Conservation (phyloP, 495 filamentous ascomycete genomes). For the Neurospora sp. region DNA sequence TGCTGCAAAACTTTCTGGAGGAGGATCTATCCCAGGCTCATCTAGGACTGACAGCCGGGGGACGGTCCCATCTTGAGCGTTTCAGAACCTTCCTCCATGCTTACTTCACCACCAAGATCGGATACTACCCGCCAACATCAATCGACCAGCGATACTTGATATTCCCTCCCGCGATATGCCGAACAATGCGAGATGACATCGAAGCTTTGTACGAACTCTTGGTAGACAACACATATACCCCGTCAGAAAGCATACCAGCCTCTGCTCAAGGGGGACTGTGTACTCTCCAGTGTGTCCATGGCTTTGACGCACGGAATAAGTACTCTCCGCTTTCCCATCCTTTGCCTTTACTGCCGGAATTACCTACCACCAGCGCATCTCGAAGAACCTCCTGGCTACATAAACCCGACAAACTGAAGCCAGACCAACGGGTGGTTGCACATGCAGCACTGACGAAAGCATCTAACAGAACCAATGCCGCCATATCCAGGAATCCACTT, state of each 20-base stretch:
- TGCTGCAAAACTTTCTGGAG: constrained; percentile 48
- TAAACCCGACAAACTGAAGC: constrained; percentile 20
- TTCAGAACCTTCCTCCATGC: constrained; percentile 51
- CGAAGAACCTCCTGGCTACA: constrained; percentile 22
- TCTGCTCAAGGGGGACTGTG: constrained; percentile 48
- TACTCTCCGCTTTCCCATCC: constrained; percentile 44
- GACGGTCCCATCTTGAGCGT: constrained; percentile 47
- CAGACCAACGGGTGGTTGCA: constrained; percentile 23
- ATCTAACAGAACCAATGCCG: constrained; percentile 23
- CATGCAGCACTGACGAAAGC: constrained; percentile 30
- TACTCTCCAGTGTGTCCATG: constrained; percentile 46
- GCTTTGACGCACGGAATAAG: constrained; percentile 47
- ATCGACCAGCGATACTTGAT: constrained; percentile 20
- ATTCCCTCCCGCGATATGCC: constrained; percentile 43
- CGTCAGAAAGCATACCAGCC: constrained; percentile 26
- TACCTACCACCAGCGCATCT: constrained; percentile 3
- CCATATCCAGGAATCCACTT: constrained; percentile 25
- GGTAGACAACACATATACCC: constrained; percentile 40
- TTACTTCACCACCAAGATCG: constrained; percentile 50
- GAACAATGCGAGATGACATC: constrained; percentile 51
- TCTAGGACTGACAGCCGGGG: constrained; percentile 41
- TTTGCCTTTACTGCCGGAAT: constrained; percentile 47
- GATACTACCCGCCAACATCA: constrained; percentile 51
- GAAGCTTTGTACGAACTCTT: constrained; percentile 51
- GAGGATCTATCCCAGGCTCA: constrained; percentile 47